phyloP scores from a whole-genome alignment of 768 basidiomycete species.

The Cystofilobasidium capitatum region DNA sequence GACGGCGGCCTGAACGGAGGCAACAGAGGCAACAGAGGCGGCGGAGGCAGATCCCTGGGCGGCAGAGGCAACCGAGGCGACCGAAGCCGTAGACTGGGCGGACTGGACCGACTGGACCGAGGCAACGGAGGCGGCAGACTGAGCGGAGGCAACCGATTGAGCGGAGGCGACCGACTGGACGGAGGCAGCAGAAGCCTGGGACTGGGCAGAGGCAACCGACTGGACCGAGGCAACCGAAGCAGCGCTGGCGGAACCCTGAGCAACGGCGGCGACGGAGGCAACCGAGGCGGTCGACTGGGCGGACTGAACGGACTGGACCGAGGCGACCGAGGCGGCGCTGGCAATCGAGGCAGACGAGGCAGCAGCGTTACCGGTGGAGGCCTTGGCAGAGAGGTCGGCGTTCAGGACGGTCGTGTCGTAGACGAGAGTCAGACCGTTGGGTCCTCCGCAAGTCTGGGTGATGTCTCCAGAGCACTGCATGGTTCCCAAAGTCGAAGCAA shows the following conservation, averaged over 20 bases:
- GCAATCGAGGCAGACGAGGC: background rate
- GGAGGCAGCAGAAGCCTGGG: background rate
- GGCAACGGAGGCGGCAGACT: background rate
- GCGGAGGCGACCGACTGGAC: background rate
- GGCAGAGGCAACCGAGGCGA: constrained; percentile 11
- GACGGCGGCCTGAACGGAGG: constrained; percentile 5
- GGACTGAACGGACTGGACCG: constrained; percentile 6
- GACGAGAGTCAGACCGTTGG: constrained; percentile 12
- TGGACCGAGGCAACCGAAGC: constrained; percentile 7
- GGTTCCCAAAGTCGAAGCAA: background rate
- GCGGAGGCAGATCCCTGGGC: background rate
- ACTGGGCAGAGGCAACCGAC: background rate
- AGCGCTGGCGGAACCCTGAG: background rate
- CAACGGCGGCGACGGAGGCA: constrained; percentile 8
- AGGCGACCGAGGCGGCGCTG: background rate
- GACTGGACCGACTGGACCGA: constrained; percentile 9
- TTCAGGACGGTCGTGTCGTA: background rate
- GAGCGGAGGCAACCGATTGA: background rate
- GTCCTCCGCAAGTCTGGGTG: constrained; percentile 12
- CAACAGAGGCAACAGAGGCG: constrained; percentile 7
- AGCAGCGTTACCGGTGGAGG: background rate
- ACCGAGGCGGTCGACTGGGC: constrained; percentile 2
- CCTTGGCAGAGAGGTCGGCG: constrained; percentile 2
- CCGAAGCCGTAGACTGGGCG: constrained; percentile 2
- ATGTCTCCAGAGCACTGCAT: constrained; percentile 10